Evolutionary conservation across 2,329 filamentous ascomycete species (phyloP), one percentile per base, ranked within the genome.

Genomic region (Chaetothyriales sp.): DNA sequence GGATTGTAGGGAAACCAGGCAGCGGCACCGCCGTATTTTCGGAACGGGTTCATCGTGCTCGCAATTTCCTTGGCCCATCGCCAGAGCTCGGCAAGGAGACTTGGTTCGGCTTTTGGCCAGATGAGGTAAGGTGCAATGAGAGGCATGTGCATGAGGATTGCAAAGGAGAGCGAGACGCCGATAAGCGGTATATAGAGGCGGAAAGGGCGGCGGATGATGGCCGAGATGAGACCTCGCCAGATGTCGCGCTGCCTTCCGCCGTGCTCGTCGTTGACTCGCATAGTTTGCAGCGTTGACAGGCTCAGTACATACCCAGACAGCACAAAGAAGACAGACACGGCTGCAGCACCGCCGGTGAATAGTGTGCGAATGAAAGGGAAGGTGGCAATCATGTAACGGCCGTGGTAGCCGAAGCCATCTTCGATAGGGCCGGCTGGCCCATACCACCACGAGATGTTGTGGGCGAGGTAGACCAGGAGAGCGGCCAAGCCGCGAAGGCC

Each of bases 261-360:
- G 60, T 47, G 64, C 56, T 56, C 53, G 64, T 40, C 33, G 33
- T 40, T 40, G 2, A 15, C 33, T 40, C 65, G 65, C 45, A 69
- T 67, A 29, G 64, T 60, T 53, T 66, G 69, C 44, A 70, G 56
- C 5, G 67, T 66, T 48, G 67, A 67, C 51, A 68, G 67, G 19
- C 70, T 72, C 37, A 74, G 64, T 22, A 72, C 70, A 54, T 73
- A 74, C 45, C 71, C 72, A 5, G 70, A 73, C 28, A 74, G 67
- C 45, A 74, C 66, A 57, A 74, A 74, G 63, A 74, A 74, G 28
- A 74, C 67, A 49, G 67, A 66, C 18, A 73, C 71, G 52, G 57
- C 55, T 18, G 54, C 58, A 4, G 55, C n/a, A 3, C 56, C 59
- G 28, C 54, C 52, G 46, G 53, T 47, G 46, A 53, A 51, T 10